Conservation (phyloP, 768 basidiomycete species). For the Leccinum incarnatum region DNA sequence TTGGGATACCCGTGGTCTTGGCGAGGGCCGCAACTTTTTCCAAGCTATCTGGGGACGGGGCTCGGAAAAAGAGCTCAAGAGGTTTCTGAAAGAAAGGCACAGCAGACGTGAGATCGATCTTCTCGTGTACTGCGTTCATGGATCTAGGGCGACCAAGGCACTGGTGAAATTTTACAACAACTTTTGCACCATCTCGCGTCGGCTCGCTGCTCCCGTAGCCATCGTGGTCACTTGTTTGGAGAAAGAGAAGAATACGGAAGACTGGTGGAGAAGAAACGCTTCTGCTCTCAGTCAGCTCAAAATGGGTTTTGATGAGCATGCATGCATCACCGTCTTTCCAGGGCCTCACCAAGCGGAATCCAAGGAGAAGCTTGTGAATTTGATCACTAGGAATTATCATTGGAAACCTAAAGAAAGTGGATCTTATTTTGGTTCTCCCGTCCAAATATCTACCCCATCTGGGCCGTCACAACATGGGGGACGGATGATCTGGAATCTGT, state of each 20-base stretch:
- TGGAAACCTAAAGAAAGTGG: slow-evolving; percentile 10
- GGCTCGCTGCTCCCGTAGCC: slow-evolving; percentile 34
- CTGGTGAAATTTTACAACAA: slow-evolving; percentile 31
- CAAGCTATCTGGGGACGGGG: slow-evolving; percentile 2
- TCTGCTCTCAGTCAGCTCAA: slow-evolving; percentile 16
- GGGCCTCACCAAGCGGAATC: slow-evolving; percentile 7
- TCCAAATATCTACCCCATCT: not conserved
- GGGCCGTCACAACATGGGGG: not conserved
- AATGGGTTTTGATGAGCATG: slow-evolving; percentile 37
- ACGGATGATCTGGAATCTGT: not conserved
- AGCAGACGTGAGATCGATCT: slow-evolving; percentile 34
- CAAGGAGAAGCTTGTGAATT: slow-evolving; percentile 10
- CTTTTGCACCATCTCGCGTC: slow-evolving; percentile 37
- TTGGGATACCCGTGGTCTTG: slow-evolving; percentile 40
- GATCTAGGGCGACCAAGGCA: slow-evolving; percentile 31
- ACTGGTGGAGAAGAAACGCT: slow-evolving; percentile 34
- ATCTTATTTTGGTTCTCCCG: slow-evolving; percentile 12
- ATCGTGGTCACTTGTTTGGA: slow-evolving; percentile 37
- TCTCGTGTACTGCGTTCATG: slow-evolving; percentile 39
- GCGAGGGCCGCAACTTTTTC: slow-evolving; percentile 24
- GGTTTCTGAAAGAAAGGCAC: slow-evolving; percentile 20
- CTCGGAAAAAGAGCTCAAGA: slow-evolving; percentile 20
- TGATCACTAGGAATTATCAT: slow-evolving; percentile 8
- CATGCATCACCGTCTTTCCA: slow-evolving; percentile 35
- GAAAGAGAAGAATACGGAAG: slow-evolving; percentile 22